A percentile compares a stretch with the other conserved stretches of the same genome.
Evolutionary conservation across 768 basidiomycete species (phyloP).

Genomic region (Agrocybe pediades): DNA sequence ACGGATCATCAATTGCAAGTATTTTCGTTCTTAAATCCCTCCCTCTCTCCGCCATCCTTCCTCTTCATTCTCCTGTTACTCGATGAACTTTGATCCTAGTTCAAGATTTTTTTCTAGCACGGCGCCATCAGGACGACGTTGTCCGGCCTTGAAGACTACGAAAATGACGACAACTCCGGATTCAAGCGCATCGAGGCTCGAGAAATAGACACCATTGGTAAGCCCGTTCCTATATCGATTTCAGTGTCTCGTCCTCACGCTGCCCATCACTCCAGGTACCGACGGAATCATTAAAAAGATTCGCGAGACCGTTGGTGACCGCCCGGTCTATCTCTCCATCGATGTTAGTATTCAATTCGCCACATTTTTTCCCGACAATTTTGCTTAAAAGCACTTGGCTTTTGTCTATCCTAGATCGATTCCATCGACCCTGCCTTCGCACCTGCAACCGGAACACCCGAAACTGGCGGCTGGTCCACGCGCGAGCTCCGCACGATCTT

Average conservation of each 20-base stretch:
- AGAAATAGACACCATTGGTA: conserved; percentile 82
- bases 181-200: conserved; percentile 84
- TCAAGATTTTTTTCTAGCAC: conserved; percentile 57
- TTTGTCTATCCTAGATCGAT: conserved; percentile 52
- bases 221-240: conserved; percentile 12
- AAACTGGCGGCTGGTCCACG: conserved; percentile 84
- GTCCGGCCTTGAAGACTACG: conserved; percentile 75
- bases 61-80: conserved; percentile 17
- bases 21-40: conserved; percentile 29
- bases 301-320: conserved; percentile 71
- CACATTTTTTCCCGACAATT: conserved; percentile 2
- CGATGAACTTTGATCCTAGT: conserved; percentile 74
- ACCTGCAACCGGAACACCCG: conserved; percentile 84
- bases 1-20: conserved; percentile 86
- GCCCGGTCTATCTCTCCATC: conserved; percentile 79
- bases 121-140: conserved; percentile 87
- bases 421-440: conserved; percentile 83
- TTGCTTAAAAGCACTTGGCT: background rate
- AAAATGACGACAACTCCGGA: conserved; percentile 75
- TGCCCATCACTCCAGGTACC: conserved; percentile 43
- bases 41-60: conserved; percentile 19
- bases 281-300: conserved; percentile 82
- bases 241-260: background rate
- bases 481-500: conserved; percentile 79
- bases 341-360: conserved; percentile 49